Base-by-base conservation (phyloP, 2,329 filamentous ascomycete genomes). In the Diaporthe vexans region DNA sequence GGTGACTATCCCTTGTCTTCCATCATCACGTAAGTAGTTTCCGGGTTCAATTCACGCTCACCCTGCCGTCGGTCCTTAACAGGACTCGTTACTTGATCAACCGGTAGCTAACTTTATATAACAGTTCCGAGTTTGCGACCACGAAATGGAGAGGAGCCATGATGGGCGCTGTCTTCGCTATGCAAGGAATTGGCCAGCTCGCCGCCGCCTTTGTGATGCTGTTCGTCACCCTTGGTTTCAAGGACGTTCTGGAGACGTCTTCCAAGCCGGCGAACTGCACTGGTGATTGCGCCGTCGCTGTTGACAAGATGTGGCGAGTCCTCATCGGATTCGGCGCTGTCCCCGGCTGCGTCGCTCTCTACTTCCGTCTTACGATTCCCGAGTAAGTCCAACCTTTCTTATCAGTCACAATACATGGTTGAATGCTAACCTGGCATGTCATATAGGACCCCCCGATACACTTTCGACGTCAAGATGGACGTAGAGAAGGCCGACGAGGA, bases 291-390 rank as follows among this genome's bases (percentile, higher is more conserved):
- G 85, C 86, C 67, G 79, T 91, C n/a, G 92, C 92, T 9, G 93
- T 95, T 8, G 94, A 97, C 85, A 95, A 95, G 88, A 95, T 95
- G 93, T 97, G 94, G 94, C 90, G 94, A 78, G 88, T 91, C 19
- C 88, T 97, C 65, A 94, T 97, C 80, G 94, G 94, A 17, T 94
- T 95, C 79, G 94, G 94, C 77, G 94, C 93, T 58, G 90, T 97
- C 11, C 94, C 94, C 2, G 94, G 93, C 57, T 94, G 91, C 81
- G 91, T 95, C 76, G 94, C 94, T 26, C 90, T 97, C 24, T 97
- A 97, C 86, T 97, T 92, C 84, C 84, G 85, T 61, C 78, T 97
- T 5, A 97, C 94, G 70, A 96, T 97, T 77, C 94, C 94, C 33
- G 94, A 97, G 69, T 71, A 71, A 37, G 69, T 61, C 4, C 54